A percentile compares a stretch with the other conserved stretches of the same genome.
These are phyloP conservation scores for Trypanosoma rangeli DNA, from an alignment of 208 protist genomes.

Conservation along the genomic window DNA sequence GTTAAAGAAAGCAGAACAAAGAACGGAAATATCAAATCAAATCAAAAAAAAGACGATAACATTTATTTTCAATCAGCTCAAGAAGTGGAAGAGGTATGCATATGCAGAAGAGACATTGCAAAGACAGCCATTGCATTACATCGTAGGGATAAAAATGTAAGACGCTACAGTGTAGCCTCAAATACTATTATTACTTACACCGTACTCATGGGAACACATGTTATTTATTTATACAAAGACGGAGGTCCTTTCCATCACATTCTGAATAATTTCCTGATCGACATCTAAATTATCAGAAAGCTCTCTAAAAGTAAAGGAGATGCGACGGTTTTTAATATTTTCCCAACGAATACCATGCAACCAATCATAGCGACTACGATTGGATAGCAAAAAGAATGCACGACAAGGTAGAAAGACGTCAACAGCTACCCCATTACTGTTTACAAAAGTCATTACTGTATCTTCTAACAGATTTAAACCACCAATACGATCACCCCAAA, in stretches of 20 bases:
- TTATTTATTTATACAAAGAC: constrained; percentile 50
- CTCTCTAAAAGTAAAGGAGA: constrained; percentile 87
- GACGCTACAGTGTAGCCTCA: not conserved
- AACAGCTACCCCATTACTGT: constrained; percentile 38
- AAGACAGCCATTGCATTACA: not conserved
- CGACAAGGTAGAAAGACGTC: constrained; percentile 71
- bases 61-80: not conserved
- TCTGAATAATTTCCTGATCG: constrained; percentile 25
- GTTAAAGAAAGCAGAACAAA: not conserved
- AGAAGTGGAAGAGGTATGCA: not conserved
- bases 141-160: not conserved
- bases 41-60: not conserved
- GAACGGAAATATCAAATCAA: constrained; percentile 10
- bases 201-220: not conserved
- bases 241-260: constrained; percentile 39
- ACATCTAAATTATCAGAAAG: constrained; percentile 54
- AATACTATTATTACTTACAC: not conserved
- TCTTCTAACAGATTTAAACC: constrained; percentile 74
- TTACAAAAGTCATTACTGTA: constrained; percentile 84
- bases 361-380: constrained; percentile 68
- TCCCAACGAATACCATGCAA: constrained; percentile 86
- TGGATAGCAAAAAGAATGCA: constrained; percentile 77
- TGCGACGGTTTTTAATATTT: constrained; percentile 51
- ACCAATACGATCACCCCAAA: constrained; percentile 86
- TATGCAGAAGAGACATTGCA: not conserved